Conservation (phyloP, 768 basidiomycete genomes). For the Lactarius sp. region DNA sequence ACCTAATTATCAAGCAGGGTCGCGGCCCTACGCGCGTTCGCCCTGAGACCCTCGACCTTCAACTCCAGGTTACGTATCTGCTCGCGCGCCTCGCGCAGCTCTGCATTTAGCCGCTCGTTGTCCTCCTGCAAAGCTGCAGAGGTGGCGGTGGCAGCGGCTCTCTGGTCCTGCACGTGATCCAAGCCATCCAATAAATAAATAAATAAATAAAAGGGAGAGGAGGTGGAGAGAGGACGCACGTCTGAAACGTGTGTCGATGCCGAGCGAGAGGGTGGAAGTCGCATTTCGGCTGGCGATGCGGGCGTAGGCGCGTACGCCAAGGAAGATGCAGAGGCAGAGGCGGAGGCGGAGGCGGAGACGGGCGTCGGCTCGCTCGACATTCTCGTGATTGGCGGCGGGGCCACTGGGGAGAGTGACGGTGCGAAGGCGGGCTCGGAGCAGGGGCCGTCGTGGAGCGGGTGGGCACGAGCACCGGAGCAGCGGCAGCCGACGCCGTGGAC, state of each 20-base stretch:
- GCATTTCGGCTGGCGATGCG: conserved; percentile 25
- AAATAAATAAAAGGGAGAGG: background rate
- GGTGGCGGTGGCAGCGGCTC: conserved; percentile 14
- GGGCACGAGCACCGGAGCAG: conserved; percentile 27
- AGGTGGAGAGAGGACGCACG: conserved; percentile 29
- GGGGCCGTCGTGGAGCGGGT: conserved; percentile 29
- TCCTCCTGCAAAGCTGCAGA: conserved; percentile 43
- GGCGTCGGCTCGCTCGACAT: conserved; percentile 11
- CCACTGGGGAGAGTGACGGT: conserved; percentile 27
- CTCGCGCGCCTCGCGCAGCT: conserved; percentile 74
- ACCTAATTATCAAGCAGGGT: conserved; percentile 38
- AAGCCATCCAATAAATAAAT: background rate
- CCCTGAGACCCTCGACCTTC: conserved; percentile 69
- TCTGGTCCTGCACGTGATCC: conserved; percentile 19
- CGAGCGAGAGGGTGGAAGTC: conserved; percentile 25
- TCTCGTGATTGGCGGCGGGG: conserved; percentile 25
- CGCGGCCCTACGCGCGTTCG: conserved; percentile 72
- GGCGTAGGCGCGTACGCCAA: background rate
- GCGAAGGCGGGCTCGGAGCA: conserved; percentile 31
- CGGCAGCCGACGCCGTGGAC: conserved; percentile 31
- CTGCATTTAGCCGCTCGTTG: conserved; percentile 54
- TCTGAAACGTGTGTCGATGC: conserved; percentile 28
- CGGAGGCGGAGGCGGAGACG: conserved; percentile 15
- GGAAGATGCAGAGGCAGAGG: conserved; percentile 14
- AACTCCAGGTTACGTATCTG: conserved; percentile 81